phyloP scores from a whole-genome alignment of 2,329 filamentous ascomycete genomes.

The Chrysoporthe cubensis region DNA sequence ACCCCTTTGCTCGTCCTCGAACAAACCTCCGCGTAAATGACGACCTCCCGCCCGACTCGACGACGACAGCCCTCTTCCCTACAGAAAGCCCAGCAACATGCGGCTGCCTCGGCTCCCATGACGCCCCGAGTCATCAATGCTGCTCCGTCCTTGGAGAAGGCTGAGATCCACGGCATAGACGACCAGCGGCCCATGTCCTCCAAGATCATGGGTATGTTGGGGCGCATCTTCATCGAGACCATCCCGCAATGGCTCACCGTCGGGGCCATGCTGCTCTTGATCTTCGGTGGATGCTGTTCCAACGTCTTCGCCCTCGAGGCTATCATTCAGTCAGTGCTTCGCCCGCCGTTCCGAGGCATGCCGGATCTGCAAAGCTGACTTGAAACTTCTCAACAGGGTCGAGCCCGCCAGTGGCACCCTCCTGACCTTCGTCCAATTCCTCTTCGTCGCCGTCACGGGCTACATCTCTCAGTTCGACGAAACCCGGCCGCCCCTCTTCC shows the following conservation, averaged over 20 bases:
- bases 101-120: slow-evolving; percentile 43
- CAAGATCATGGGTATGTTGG: slow-evolving; percentile 54
- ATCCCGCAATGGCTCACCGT: slow-evolving; percentile 67
- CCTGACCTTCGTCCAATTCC: slow-evolving; percentile 86
- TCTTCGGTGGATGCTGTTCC: slow-evolving; percentile 75
- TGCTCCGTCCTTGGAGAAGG: slow-evolving; percentile 57
- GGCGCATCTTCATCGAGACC: slow-evolving; percentile 59
- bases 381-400: slow-evolving; percentile 55
- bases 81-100: slow-evolving; percentile 48
- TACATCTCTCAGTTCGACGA: slow-evolving; percentile 75
- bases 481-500: slow-evolving; percentile 69
- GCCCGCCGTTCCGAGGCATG: background rate
- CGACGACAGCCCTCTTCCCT: slow-evolving; percentile 46
- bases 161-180: slow-evolving; percentile 58
- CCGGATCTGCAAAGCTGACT: slow-evolving; percentile 29
- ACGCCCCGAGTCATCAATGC: slow-evolving; percentile 58
- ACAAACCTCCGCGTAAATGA: slow-evolving; percentile 43
- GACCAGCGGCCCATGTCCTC: slow-evolving; percentile 55
- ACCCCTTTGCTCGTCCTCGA: slow-evolving; percentile 14
- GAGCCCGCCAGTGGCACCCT: slow-evolving; percentile 85
- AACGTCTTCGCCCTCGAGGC: slow-evolving; percentile 96
- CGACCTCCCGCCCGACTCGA: slow-evolving; percentile 45
- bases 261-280: slow-evolving; percentile 75
- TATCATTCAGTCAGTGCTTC: slow-evolving; percentile 78
- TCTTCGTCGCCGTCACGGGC: slow-evolving; percentile 79